These are phyloP conservation scores for Fragaria iinumae DNA, from an alignment of 306 rosid species.

Conservation along the genomic window DNA sequence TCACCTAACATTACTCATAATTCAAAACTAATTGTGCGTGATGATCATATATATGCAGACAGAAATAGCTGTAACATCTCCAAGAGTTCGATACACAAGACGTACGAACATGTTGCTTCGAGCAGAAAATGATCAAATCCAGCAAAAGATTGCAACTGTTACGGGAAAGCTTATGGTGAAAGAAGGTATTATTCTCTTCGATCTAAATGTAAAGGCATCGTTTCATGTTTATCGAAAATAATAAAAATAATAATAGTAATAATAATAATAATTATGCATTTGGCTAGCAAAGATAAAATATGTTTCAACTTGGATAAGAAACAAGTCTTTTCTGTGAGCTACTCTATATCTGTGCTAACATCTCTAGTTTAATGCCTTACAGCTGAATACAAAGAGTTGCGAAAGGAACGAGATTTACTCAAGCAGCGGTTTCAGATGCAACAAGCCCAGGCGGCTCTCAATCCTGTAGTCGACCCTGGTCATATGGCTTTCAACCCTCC, in stretches of 20 bases:
- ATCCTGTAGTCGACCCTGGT: neutral
- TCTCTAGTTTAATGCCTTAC: neutral
- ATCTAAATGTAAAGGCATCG: no score
- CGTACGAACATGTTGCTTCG: conserved; percentile 20
- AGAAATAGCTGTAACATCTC: conserved; percentile 19
- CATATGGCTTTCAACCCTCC: neutral
- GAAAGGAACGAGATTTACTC: neutral
- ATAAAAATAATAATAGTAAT: no score
- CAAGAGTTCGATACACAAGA: conserved; percentile 11
- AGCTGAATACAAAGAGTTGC: neutral
- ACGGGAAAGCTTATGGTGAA: conserved; percentile 20
- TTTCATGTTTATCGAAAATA: no score
- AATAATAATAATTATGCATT: no score
- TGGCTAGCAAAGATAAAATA: no score
- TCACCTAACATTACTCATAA: neutral
- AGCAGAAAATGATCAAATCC: conserved; percentile 27
- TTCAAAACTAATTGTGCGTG: neutral
- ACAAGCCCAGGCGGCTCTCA: neutral
- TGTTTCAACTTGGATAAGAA: neutral
- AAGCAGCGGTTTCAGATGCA: neutral
- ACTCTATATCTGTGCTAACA: neutral
- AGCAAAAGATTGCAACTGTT: conserved; percentile 14
- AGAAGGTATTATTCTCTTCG: conserved; percentile 22
- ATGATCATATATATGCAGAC: conserved; percentile 15
- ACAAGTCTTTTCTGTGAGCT: neutral